Base-by-base conservation (phyloP, 371 early-diverging fungal genomes). In the Blakeslea trispora region DNA sequence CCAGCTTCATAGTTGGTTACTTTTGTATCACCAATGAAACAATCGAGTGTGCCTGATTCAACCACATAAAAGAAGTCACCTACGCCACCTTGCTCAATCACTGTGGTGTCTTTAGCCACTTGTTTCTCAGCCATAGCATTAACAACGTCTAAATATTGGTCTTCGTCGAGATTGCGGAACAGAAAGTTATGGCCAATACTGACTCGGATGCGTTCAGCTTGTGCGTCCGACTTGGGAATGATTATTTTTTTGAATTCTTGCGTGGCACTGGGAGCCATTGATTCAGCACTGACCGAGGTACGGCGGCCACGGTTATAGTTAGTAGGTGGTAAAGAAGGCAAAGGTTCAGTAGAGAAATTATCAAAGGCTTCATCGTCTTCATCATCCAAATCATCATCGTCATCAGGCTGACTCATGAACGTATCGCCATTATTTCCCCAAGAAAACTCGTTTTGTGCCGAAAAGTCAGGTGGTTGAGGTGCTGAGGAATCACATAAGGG, bases 31-130 rank as follows among this genome's bases (percentile, higher is more conserved):
- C 48, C 58, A 73, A 96, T 92, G 72, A 87, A 90, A 41, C 97
- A 93, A 63, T 97, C 98, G 72, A 99, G 88, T 21, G 88, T 84
- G 45, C 99, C 99, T 31, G 84, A 83, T 66, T 99, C 99, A 23
- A 98, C 97, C 11, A 97, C 91, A 74, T 99, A 99, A 70, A 99
- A 98, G 75, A 81, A 97, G 78, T 96, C 98, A 39, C 98, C 99
- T 11, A 93, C 91, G 44, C 88, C 98, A 37, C 98, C 99, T 74
- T 99, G 98, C 50, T 83, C 85, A 63, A 99, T 98, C 37, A 99
- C 86, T 43, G 77, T 85, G 57, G 90, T 91, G 22, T 87, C 91
- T 10, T 75, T 45, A 19, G 53, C 21, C 28, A 95, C 90, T 14
- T 71, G 74, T 74, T 94, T 96, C 72, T 98, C 98, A 31, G 88